Conservation (phyloP, 495 filamentous ascomycete species). For the Cryomyces minteri region DNA sequence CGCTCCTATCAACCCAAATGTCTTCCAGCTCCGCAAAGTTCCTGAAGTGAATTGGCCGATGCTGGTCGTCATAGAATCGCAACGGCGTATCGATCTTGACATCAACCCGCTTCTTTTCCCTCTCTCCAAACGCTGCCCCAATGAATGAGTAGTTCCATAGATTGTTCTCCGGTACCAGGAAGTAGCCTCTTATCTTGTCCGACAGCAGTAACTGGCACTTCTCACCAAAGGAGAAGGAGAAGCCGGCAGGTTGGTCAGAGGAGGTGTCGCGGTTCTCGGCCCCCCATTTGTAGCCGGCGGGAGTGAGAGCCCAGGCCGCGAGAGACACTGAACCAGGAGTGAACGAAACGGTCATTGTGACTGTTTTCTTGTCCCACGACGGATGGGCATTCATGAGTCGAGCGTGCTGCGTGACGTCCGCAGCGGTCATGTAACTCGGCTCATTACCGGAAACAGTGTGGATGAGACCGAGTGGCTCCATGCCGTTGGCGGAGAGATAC, state of each 20-base stretch:
- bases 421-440: slow-evolving; percentile 84
- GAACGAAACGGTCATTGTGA: slow-evolving; percentile 94
- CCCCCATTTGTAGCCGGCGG: slow-evolving; percentile 91
- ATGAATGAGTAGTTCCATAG: slow-evolving; percentile 99
- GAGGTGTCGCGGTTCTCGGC: slow-evolving; percentile 84
- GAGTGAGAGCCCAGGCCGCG: slow-evolving; percentile 79
- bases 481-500: slow-evolving; percentile 43
- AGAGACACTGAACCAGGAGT: slow-evolving; percentile 96
- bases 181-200: slow-evolving; percentile 85
- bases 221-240: slow-evolving; percentile 80
- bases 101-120: slow-evolving; percentile 78
- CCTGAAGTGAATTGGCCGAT: slow-evolving; percentile 77
- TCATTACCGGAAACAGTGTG: slow-evolving; percentile 93
- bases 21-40: slow-evolving; percentile 24
- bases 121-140: slow-evolving; percentile 65
- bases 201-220: slow-evolving; percentile 87
- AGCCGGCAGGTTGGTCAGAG: slow-evolving; percentile 85
- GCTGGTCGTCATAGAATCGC: slow-evolving; percentile 80
- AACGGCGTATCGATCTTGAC: slow-evolving; percentile 83
- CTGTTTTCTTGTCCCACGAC: slow-evolving; percentile 84
- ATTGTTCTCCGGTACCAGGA: slow-evolving; percentile 80
- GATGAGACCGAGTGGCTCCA: slow-evolving; percentile 90
- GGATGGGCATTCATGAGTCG: slow-evolving; percentile 68
- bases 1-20: slow-evolving; percentile 24
- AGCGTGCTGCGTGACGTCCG: slow-evolving; percentile 86